Evolutionary conservation across 306 rosid genomes (phyloP).

Genomic region (Rubus idaeus): DNA sequence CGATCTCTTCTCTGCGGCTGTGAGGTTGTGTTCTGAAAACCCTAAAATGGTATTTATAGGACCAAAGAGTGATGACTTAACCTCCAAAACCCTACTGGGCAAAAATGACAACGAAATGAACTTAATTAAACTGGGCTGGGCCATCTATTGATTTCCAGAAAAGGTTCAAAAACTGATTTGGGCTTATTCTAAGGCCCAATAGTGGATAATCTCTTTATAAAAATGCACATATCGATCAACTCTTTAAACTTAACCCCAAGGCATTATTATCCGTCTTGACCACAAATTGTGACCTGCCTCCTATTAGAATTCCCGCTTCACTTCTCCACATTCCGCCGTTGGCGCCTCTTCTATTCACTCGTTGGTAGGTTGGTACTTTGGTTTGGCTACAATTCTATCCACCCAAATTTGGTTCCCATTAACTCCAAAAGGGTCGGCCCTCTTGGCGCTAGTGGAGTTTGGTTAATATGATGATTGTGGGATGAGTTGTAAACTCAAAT

Average conservation of each 20-base stretch:
- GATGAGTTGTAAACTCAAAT: neutral
- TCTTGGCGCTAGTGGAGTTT: neutral
- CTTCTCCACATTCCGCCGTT: no score
- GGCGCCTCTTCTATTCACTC: no score
- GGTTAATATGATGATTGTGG: neutral
- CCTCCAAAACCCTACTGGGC: neutral
- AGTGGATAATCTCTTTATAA: neutral
- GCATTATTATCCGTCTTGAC: no score
- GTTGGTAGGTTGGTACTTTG: neutral
- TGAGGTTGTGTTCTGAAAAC: neutral
- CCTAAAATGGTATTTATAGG: neutral
- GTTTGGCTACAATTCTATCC: neutral
- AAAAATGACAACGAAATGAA: neutral
- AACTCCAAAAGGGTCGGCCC: no score
- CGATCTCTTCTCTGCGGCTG: neutral
- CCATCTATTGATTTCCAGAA: neutral
- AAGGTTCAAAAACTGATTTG: neutral
- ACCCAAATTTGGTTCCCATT: no score
- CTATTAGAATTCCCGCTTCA: no score
- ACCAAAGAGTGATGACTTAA: neutral
- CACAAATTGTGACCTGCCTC: no score
- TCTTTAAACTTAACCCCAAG: no score
- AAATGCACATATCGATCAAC: neutral
- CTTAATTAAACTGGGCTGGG: no score
- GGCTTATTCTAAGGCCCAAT: neutral